These are phyloP conservation scores for Stachybotrys chartarum DNA, from an alignment of 2,329 filamentous ascomycete species.

Conservation along the genomic window DNA sequence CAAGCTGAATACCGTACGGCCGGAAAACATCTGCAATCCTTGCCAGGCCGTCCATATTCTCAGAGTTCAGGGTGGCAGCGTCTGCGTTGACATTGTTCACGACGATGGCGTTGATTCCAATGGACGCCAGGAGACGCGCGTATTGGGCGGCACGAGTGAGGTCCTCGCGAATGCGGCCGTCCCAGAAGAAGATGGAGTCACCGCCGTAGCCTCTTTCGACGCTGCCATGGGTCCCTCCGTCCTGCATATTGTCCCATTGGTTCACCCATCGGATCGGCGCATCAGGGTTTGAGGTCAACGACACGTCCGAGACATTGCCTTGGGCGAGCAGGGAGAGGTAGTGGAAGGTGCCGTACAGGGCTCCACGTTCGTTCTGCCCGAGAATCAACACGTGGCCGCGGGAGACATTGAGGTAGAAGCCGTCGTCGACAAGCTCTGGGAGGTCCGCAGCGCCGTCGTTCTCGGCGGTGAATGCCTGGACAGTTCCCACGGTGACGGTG, in stretches of 20 bases:
- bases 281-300: constrained; percentile 40
- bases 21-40: constrained; percentile 58
- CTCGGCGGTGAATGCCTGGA: constrained; percentile 24
- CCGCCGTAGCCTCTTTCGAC: constrained; percentile 65
- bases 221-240: constrained; percentile 35
- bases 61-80: constrained; percentile 42
- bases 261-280: constrained; percentile 51
- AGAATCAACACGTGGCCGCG: constrained; percentile 46
- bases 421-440: constrained; percentile 33
- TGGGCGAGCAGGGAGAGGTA: constrained; percentile 58
- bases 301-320: constrained; percentile 39
- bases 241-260: constrained; percentile 64
- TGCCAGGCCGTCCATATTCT: constrained; percentile 54
- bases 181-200: constrained; percentile 59
- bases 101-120: constrained; percentile 58
- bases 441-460: constrained; percentile 18
- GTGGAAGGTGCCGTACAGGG: constrained; percentile 62
- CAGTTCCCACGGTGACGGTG: constrained; percentile 12
- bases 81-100: constrained; percentile 71
- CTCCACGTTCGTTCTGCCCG: constrained; percentile 59
- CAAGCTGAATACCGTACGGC: constrained; percentile 59
- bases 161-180: constrained; percentile 47
- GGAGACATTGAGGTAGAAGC: not conserved
- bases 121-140: constrained; percentile 58
- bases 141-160: constrained; percentile 54